A percentile compares a stretch with the other conserved stretches of the same genome.
phyloP scores from a whole-genome alignment of 305 asterid genomes.

The Fraxinus sp. region DNA sequence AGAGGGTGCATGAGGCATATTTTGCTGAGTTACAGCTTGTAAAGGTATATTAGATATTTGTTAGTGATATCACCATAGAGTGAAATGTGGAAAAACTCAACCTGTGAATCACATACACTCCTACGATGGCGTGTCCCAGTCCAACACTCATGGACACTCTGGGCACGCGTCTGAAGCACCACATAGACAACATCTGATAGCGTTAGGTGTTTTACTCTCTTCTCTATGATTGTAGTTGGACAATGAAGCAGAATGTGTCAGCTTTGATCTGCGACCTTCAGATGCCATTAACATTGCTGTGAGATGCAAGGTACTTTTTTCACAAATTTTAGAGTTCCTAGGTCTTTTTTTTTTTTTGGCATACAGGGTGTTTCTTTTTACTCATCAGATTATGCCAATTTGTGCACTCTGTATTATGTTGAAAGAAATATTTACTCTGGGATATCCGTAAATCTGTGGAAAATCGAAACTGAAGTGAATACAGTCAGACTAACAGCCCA shows the following conservation, averaged over 20 bases:
- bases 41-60: conserved; percentile 45
- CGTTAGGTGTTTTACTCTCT: not conserved
- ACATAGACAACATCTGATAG: not conserved
- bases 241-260: conserved; percentile 56
- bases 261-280: conserved; percentile 89
- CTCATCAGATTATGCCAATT: not conserved
- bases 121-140: not conserved
- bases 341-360: not conserved
- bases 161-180: not conserved
- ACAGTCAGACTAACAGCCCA: not conserved
- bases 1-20: conserved; percentile 90
- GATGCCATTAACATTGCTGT: conserved; percentile 95
- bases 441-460: not conserved
- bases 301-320: conserved; percentile 67
- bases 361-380: not conserved
- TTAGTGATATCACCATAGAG: not conserved
- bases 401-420: not conserved
- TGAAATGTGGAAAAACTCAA: not conserved
- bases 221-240: conserved; percentile 43
- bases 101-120: not conserved
- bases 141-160: not conserved
- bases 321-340: not conserved
- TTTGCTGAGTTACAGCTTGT: conserved; percentile 73
- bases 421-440: not conserved
- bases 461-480: not conserved